phyloP scores from a whole-genome alignment of 306 rosid genomes.

The Prinsepia uniflora region DNA sequence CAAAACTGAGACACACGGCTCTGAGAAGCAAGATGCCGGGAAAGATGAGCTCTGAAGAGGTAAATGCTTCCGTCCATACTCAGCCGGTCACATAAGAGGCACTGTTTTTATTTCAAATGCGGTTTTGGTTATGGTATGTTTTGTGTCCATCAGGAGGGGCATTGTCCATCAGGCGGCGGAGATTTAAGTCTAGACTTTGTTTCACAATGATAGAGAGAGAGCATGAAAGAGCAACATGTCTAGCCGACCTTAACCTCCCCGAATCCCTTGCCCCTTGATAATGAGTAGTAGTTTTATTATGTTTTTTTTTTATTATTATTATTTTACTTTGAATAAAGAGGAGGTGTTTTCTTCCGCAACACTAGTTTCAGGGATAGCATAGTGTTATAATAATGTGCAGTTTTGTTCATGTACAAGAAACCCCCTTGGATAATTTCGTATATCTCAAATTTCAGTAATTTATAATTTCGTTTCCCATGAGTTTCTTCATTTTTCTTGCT shows the following conservation, averaged over 20 bases:
- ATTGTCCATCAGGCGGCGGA: no score
- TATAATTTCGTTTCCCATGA: not conserved
- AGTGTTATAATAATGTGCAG: conserved; percentile 26
- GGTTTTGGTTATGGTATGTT: no score
- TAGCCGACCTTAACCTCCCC: conserved; percentile 2
- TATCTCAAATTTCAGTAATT: not conserved
- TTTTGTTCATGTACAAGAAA: conserved; percentile 27
- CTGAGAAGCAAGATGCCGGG: conserved; percentile 36
- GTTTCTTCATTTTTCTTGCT: no score
- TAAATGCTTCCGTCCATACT: conserved; percentile 3
- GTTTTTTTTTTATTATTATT: conserved; percentile 5
- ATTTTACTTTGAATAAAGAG: conserved; percentile 33
- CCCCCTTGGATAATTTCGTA: conserved; percentile 8
- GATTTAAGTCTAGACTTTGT: no score
- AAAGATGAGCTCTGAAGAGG: conserved; percentile 87
- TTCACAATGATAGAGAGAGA: no score
- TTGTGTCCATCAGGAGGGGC: no score
- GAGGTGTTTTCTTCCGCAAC: conserved; percentile 30
- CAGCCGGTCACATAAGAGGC: no score
- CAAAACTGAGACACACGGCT: not conserved
- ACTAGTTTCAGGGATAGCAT: conserved; percentile 22
- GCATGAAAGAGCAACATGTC: no score
- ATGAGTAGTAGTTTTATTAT: not conserved
- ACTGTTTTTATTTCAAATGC: no score
- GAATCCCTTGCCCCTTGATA: not conserved